Evolutionary conservation across 1,284 basidiomycete genomes (phyloP).

Genomic region (Xerocomus cyaneibrunnescens): DNA sequence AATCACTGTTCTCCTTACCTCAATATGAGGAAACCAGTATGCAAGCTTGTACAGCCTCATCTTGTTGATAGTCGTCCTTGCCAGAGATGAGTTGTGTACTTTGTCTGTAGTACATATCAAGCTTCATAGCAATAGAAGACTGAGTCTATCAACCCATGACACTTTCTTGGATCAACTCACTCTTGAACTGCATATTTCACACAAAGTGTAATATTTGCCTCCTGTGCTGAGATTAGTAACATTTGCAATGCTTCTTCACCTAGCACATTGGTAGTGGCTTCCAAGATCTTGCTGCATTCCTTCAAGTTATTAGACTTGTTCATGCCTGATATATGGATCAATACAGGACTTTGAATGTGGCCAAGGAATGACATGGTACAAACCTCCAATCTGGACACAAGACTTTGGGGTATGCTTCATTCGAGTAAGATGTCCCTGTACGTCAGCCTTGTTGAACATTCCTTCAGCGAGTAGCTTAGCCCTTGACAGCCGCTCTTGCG

Average conservation of each 20-base stretch:
- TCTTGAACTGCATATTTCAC: not conserved
- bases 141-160: not conserved
- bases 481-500: not conserved
- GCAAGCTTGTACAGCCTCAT: not conserved
- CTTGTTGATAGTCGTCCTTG: too few species aligned
- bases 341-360: not conserved
- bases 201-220: conserved; percentile 3
- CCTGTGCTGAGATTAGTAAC: conserved; percentile 4
- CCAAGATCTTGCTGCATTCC: not conserved
- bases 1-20: not conserved
- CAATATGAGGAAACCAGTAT: conserved; percentile 1
- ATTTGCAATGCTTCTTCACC: conserved; percentile 1
- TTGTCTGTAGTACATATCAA: not conserved
- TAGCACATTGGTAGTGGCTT: not conserved
- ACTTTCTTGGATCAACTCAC: not conserved
- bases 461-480: not conserved
- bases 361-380: not conserved
- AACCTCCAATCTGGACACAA: not conserved
- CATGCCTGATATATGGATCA: not conserved
- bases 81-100: not conserved
- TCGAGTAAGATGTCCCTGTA: not conserved
- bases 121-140: not conserved
- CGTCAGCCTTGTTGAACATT: not conserved
- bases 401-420: not conserved
- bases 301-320: conserved; percentile 1